Conservation (phyloP, 2,329 filamentous ascomycete species). For the Sodiomyces alkalinus region DNA sequence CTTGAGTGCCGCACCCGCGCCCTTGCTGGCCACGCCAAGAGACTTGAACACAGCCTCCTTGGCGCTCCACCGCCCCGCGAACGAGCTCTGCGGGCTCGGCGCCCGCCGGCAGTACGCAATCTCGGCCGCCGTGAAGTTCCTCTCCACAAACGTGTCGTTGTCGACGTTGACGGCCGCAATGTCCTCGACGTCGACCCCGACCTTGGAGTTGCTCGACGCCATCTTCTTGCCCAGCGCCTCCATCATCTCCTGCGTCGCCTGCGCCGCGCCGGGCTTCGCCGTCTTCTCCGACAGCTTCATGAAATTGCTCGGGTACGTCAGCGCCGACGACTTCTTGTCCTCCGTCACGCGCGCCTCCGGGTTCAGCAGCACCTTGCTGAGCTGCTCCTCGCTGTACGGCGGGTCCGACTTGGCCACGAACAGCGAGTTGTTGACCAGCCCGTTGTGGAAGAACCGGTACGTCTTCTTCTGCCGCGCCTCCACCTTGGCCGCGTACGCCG, state of each 20-base stretch:
- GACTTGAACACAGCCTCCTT: slow-evolving; percentile 99
- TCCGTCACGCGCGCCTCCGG: slow-evolving; percentile 72
- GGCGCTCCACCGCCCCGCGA: slow-evolving; percentile 89
- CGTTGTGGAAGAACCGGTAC: slow-evolving; percentile 97
- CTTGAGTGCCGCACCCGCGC: slow-evolving; percentile 76
- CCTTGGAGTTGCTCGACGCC: slow-evolving; percentile 51
- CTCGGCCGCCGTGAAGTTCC: slow-evolving; percentile 82
- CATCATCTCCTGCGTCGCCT: slow-evolving; percentile 59
- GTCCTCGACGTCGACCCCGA: slow-evolving; percentile 89
- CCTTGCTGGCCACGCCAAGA: slow-evolving; percentile 71
- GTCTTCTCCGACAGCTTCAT: slow-evolving; percentile 49
- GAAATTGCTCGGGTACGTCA: slow-evolving; percentile 57
- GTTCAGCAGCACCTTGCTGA: slow-evolving; percentile 82
- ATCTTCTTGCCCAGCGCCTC: slow-evolving; percentile 58
- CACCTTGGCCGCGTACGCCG: slow-evolving; percentile 74
- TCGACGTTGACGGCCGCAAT: slow-evolving; percentile 78
- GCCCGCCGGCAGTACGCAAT: slow-evolving; percentile 75
- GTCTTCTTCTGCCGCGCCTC: slow-evolving; percentile 94
- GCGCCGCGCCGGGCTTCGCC: slow-evolving; percentile 29
- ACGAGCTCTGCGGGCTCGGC: slow-evolving; percentile 70
- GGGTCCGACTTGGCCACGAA: slow-evolving; percentile 90
- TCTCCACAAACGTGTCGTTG: slow-evolving; percentile 85
- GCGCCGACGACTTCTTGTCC: slow-evolving; percentile 74
- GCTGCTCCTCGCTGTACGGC: slow-evolving; percentile 79
- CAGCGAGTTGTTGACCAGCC: slow-evolving; percentile 92